A percentile compares a stretch with the other conserved stretches of the same genome.
phyloP scores from a whole-genome alignment of 495 filamentous ascomycete species.

The Penicillium tannophilum region DNA sequence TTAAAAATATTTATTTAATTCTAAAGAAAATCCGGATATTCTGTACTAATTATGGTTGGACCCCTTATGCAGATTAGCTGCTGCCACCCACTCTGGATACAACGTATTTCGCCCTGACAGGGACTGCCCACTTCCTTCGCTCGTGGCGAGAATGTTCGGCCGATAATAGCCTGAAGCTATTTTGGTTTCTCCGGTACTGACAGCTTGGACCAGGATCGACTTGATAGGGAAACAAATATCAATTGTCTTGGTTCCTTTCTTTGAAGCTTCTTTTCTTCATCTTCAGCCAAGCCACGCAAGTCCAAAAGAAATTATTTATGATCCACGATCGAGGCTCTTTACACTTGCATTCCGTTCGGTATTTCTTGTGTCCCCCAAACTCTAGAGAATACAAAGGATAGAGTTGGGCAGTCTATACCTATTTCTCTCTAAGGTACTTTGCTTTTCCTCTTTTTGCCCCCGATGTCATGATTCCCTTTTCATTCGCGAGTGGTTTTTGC shows the following conservation, averaged over 20 bases:
- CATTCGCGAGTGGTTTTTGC: constrained; percentile 10
- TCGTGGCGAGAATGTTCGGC: constrained; percentile 37
- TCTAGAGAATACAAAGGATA: background rate
- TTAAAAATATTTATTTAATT: background rate
- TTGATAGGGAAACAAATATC: constrained; percentile 17
- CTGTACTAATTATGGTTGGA: constrained; percentile 28
- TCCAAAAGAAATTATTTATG: constrained; percentile 20
- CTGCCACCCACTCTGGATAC: constrained; percentile 34
- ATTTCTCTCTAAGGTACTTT: constrained; percentile 17
- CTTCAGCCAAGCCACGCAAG: constrained; percentile 17
- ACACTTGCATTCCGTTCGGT: constrained; percentile 2
- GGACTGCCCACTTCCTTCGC: constrained; percentile 32
- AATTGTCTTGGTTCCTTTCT: constrained; percentile 16
- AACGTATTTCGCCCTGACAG: constrained; percentile 39
- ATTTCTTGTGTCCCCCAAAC: background rate
- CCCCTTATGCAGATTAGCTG: constrained; percentile 32
- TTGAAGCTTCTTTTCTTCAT: constrained; percentile 7
- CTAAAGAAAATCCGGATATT: constrained; percentile 10
- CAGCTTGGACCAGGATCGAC: constrained; percentile 2
- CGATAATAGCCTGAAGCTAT: constrained; percentile 21
- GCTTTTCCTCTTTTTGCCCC: constrained; percentile 15
- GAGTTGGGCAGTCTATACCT: background rate
- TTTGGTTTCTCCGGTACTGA: constrained; percentile 4
- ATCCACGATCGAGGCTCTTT: constrained; percentile 15
- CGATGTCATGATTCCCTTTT: constrained; percentile 17